Base-by-base conservation (phyloP, 225 moss, liverwort and hornwort genomes). In the Polytrichum formosum region DNA sequence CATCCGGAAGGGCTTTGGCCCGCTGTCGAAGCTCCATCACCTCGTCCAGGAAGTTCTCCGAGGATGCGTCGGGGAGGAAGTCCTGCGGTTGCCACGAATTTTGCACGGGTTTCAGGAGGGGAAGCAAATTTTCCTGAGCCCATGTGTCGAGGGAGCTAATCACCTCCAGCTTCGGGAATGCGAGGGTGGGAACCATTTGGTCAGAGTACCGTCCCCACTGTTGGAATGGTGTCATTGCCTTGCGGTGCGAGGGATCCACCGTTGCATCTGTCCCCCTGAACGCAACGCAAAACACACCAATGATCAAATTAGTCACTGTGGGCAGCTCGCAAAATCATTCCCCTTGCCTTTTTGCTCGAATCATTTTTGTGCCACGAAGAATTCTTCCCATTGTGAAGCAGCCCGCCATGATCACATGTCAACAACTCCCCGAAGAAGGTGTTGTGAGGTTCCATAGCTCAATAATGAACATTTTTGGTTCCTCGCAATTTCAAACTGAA, bases 71-170 rank as follows among this genome's bases (percentile, higher is more conserved):
- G 0, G 88, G 88, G 29, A 88, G 82, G 29, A 82, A 88, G 56
- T 88, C 85, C 30, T 88, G 85, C 5, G 88, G 88, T 61, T 88
- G 88, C 88, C 85, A 88, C 6, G 77, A 88, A n/a, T 82, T 88
- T 9, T 65, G 67, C 3, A 88, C 85, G 0, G 88, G 88, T 26
- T 85, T 88, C 26, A 88, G 70, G 62, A 88, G 74, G 16, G 84
- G 79, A 2, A 88, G 77, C 1, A 88, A 78, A 10, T 53, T 60
- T 1, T 54, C 60, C 13, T 61, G 71, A 13, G 85, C 88, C 85
- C 88, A 85, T 16, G 6, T 6, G n/a, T 88, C 80, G 0, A 88
- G 79, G 0, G 88, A 88, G 6, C 66, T 59, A 1, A 88, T 85
- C 17, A 85, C 85, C 73, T 82, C 85, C 69, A 80, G 25, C 59